These are phyloP conservation scores for Peronosclerospora sorghi DNA, from an alignment of 352 stramenopile genomes.

Conservation along the genomic window DNA sequence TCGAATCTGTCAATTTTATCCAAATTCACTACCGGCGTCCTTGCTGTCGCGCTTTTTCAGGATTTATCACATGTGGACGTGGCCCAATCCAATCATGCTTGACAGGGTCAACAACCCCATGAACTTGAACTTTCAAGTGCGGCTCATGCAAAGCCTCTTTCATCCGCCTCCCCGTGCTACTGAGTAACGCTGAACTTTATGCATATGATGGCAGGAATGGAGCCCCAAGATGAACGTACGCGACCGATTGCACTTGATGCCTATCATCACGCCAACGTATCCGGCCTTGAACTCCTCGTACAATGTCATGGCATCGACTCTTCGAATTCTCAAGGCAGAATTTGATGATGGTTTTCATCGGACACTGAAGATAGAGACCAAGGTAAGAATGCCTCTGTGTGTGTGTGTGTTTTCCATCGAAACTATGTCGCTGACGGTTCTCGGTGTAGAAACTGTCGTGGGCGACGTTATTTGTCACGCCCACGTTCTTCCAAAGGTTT, in stretches of 20 bases:
- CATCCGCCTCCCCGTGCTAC: too few species aligned
- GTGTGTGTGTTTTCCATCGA: too few species aligned
- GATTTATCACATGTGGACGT: conserved; percentile 92
- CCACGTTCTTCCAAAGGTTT: conserved; percentile 71
- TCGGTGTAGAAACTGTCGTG: conserved; percentile 53
- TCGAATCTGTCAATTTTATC: conserved; percentile 89
- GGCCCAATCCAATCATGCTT: conserved; percentile 91
- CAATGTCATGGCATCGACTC: conserved; percentile 90
- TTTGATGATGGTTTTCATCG: conserved; percentile 50
- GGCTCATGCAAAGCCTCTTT: too few species aligned
- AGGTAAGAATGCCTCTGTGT: conserved; percentile 27
- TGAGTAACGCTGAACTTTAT: conserved; percentile 9
- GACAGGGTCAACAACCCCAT: conserved; percentile 37
- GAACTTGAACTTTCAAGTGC: conserved; percentile 54
- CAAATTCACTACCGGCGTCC: conserved; percentile 68
- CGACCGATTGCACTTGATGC: conserved; percentile 93
- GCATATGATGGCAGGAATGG: conserved; percentile 51
- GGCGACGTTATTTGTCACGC: conserved; percentile 64
- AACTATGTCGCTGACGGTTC: conserved; percentile 4
- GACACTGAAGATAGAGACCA: conserved; percentile 75
- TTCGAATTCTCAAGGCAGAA: conserved; percentile 87
- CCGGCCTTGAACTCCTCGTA: conserved; percentile 97
- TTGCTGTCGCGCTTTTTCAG: conserved; percentile 93
- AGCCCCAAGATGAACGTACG: conserved; percentile 76
- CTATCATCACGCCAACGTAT: conserved; percentile 98